Evolutionary conservation across 2,329 filamentous ascomycete genomes (phyloP).

Genomic region (Scopulariopsis brevicaulis): DNA sequence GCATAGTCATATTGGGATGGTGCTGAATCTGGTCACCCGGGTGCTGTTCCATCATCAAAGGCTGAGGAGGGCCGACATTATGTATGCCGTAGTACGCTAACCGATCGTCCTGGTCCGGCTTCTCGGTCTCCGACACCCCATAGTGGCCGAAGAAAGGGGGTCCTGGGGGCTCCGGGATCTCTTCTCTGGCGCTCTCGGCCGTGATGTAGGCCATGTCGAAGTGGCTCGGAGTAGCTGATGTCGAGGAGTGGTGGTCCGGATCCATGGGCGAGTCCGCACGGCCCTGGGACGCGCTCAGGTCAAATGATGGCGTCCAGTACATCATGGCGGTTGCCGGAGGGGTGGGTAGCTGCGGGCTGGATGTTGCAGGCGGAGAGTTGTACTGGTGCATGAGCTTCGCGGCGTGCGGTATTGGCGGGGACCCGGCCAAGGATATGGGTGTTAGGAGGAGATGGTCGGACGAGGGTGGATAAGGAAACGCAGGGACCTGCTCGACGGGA

Average conservation of each 20-base stretch:
- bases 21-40: not conserved
- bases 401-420: conserved; percentile 33
- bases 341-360: conserved; percentile 29
- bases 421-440: conserved; percentile 35
- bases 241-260: conserved; percentile 20
- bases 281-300: conserved; percentile 26
- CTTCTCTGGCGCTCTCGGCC: conserved; percentile 15
- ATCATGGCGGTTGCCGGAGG: conserved; percentile 35
- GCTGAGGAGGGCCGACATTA: conserved; percentile 8
- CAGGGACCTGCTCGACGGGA: not conserved
- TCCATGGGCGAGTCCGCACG: conserved; percentile 34
- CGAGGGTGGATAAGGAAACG: not conserved
- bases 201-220: conserved; percentile 24
- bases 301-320: conserved; percentile 30
- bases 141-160: conserved; percentile 16
- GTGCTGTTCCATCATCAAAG: not conserved
- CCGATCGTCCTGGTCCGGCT: conserved; percentile 12
- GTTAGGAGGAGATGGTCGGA: conserved; percentile 1
- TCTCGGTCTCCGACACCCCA: conserved; percentile 19
- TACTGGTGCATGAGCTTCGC: conserved; percentile 17
- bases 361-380: conserved; percentile 19
- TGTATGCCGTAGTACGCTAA: conserved; percentile 14
- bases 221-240: conserved; percentile 22
- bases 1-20: conserved; percentile 3
- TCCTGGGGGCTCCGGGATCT: conserved; percentile 22